Evolutionary conservation across 495 filamentous ascomycete genomes (phyloP).

Genomic region (Parathielavia hyrcaniae): DNA sequence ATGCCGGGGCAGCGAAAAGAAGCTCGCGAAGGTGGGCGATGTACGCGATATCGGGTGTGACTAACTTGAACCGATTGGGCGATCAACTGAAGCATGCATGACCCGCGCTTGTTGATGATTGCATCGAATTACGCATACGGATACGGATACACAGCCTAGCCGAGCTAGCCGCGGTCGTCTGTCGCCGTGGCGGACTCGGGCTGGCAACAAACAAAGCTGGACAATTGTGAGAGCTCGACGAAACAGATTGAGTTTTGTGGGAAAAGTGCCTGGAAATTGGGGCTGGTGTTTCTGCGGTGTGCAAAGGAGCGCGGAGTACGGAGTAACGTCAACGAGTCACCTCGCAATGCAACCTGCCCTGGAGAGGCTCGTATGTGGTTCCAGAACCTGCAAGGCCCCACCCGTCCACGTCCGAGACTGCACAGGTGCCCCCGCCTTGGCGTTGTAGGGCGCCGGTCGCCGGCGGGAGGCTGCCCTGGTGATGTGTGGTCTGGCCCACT

Average conservation of each 20-base stretch:
- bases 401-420: background rate
- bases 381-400: conserved; percentile 13
- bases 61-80: conserved; percentile 8
- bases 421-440: background rate
- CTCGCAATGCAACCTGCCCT: background rate
- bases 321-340: conserved; percentile 3
- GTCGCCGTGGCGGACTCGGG: background rate
- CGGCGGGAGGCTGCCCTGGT: conserved; percentile 1
- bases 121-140: too few species aligned
- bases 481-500: too few species aligned
- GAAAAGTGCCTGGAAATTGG: background rate
- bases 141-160: too few species aligned
- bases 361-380: background rate
- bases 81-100: conserved; percentile 22
- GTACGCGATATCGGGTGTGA: too few species aligned
- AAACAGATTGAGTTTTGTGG: too few species aligned
- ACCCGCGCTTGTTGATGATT: conserved; percentile 1
- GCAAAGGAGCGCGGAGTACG: conserved; percentile 11
- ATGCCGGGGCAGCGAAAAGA: conserved; percentile 8
- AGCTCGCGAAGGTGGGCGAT: conserved; percentile 6
- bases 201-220: too few species aligned
- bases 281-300: background rate
- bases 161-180: background rate
- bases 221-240: too few species aligned
- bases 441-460: background rate